Conservation (phyloP, 768 basidiomycete genomes). For the Boletus rubroflammeus region DNA sequence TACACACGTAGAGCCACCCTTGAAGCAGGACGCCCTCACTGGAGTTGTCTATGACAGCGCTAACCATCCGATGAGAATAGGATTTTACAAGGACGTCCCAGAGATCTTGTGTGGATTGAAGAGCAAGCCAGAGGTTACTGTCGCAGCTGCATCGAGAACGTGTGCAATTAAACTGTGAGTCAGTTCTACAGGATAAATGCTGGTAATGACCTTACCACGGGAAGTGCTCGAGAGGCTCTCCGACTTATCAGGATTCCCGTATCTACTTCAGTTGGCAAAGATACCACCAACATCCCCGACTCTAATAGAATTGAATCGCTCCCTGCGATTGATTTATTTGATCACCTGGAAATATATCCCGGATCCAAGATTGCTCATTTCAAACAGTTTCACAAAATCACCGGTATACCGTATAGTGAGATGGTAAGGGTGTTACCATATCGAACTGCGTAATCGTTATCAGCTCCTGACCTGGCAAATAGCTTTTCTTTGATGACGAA, state of each 20-base stretch:
- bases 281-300: conserved; percentile 5
- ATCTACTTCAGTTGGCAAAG: conserved; percentile 35
- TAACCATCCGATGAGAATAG: conserved; percentile 35
- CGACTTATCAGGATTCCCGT: conserved; percentile 50
- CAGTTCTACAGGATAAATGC: background rate
- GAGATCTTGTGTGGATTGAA: conserved; percentile 61
- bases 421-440: conserved; percentile 49
- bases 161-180: conserved; percentile 63
- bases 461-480: background rate
- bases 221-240: conserved; percentile 76
- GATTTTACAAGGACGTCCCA: conserved; percentile 77
- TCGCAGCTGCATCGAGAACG: conserved; percentile 78
- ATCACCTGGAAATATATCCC: conserved; percentile 73
- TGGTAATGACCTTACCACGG: background rate
- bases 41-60: conserved; percentile 26
- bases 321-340: conserved; percentile 60
- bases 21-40: conserved; percentile 40
- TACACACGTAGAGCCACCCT: conserved; percentile 61
- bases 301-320: conserved; percentile 25
- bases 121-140: conserved; percentile 39
- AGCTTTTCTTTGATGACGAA: conserved; percentile 77
- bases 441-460: background rate
- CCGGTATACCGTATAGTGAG: conserved; percentile 72
- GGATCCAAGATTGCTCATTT: conserved; percentile 84
- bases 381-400: conserved; percentile 64